Conservation (phyloP, 345 rosid species). For the Mercurialis annua region DNA sequence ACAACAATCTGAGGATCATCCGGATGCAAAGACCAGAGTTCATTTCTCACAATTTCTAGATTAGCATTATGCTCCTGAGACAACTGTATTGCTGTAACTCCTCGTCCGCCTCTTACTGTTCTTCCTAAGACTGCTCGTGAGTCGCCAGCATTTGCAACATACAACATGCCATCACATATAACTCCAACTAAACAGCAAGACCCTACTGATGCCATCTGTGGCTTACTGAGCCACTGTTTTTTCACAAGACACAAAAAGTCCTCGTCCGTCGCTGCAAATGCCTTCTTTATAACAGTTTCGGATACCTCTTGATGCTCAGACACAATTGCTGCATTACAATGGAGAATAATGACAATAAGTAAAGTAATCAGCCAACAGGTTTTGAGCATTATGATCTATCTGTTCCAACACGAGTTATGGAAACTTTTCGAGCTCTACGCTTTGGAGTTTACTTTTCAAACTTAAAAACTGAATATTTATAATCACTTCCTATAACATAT, state of each 20-base stretch:
- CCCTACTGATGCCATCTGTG: constrained; percentile 74
- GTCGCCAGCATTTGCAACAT: constrained; percentile 74
- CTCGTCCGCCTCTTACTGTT: constrained; percentile 33
- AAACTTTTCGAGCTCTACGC: too few relatives aligned
- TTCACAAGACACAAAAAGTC: constrained; percentile 53
- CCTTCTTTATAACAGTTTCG: constrained; percentile 47
- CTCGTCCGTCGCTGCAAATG: constrained; percentile 57
- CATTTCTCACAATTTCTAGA: constrained; percentile 55
- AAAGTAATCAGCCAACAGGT: not conserved
- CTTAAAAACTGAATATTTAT: not conserved
- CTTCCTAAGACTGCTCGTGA: constrained; percentile 73
- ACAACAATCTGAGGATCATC: constrained; percentile 56
- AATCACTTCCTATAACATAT: not conserved
- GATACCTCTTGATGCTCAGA: constrained; percentile 48
- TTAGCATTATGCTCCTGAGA: constrained; percentile 79
- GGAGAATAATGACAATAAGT: not conserved
- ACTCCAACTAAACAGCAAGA: constrained; percentile 74
- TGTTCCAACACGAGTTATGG: too few relatives aligned
- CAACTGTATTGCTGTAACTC: constrained; percentile 53
- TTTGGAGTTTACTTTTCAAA: too few relatives aligned
- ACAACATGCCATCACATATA: constrained; percentile 59
- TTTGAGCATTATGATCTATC: not conserved
- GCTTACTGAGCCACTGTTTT: constrained; percentile 59
- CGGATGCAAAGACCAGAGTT: constrained; percentile 65
- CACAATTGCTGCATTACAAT: constrained; percentile 42